Evolutionary conservation across 2,329 filamentous ascomycete species (phyloP), one percentile per base, ranked within the genome.

Genomic region (Penicillium brasilianum): DNA sequence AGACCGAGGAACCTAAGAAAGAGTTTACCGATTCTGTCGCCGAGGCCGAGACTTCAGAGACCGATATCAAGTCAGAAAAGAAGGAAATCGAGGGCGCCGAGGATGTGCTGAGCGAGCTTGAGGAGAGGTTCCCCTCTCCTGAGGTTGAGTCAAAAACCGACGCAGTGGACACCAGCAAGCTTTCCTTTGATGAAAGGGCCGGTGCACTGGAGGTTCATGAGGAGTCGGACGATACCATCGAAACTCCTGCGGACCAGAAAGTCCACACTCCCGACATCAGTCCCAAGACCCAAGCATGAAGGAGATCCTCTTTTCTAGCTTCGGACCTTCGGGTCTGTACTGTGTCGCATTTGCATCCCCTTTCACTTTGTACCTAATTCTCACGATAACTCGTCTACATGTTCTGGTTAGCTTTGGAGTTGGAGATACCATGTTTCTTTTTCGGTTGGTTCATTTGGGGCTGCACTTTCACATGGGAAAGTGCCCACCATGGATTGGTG

Each of bases 371-470:
- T 58, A 46, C 16, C 3, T 48, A 52, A 16, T 36, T n/a, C 16
- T 55, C 34, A 59, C 41, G 50, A 55, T 55, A 59, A 41, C 50
- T 55, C 57, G 50, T 49, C 30, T 30, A 57, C 39, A 57, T 25
- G 11, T 25, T 20, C 36, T 55, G 34, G 39, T 48, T 54, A 30
- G 55, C 22, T 55, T 53, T 14, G 41, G 50, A 55, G 50, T 59
- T 55, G 41, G 25, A 39, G 36, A 46, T 43, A 39, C 18, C 54
- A 52, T 52, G 43, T 20, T 49, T 57, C 3, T 41, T 39, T 39
- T 25, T 39, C n/a, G 13, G 18, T 52, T 22, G 50, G 18, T 10
- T 28, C 28, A 2, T 18, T 32, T 18, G 16, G 28, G 16, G n/a
- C 4, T 18, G 18, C 14, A 50, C 10, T 9, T 18, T 13, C n/a